Percentiles rank a stretch among this genome's conserved stretches.
These are phyloP conservation scores for Blastobotrys apis DNA, from an alignment of 1,139 yeast species.

Conservation along the genomic window DNA sequence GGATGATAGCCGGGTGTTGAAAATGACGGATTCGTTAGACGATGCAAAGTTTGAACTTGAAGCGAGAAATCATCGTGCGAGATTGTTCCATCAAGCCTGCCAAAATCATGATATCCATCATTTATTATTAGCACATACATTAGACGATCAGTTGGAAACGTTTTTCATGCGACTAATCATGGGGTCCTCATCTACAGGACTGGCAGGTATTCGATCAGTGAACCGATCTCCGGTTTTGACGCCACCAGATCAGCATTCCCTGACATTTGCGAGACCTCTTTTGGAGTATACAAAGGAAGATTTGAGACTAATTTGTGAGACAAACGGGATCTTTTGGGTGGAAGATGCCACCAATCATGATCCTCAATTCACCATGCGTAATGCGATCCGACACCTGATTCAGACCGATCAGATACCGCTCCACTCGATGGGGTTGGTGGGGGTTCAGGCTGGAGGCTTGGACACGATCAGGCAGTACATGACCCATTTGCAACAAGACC, in stretches of 20 bases:
- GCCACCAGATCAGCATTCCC: slow-evolving; percentile 20
- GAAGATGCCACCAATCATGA: slow-evolving; percentile 66
- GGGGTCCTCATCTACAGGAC: slow-evolving; percentile 58
- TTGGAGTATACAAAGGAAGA: slow-evolving; percentile 44
- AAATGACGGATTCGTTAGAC: slow-evolving; percentile 36
- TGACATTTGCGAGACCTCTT: slow-evolving; percentile 49
- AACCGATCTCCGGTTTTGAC: slow-evolving; percentile 25
- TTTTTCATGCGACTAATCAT: slow-evolving; percentile 51
- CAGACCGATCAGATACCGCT: slow-evolving; percentile 4
- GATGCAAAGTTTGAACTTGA: slow-evolving; percentile 20
- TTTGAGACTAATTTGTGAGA: slow-evolving; percentile 46
- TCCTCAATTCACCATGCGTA: slow-evolving; percentile 50
- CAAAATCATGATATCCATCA: slow-evolving; percentile 28
- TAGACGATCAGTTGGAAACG: slow-evolving; percentile 72
- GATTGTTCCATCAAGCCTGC: slow-evolving; percentile 41
- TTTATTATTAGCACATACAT: slow-evolving; percentile 61
- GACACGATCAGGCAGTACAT: slow-evolving; percentile 9
- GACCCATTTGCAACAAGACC: slow-evolving; percentile 5
- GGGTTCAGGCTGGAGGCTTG: not conserved
- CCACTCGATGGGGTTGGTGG: no score
- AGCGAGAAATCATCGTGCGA: slow-evolving; percentile 47
- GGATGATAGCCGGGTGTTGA: slow-evolving; percentile 37
- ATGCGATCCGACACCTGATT: slow-evolving; percentile 36
- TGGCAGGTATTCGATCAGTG: slow-evolving; percentile 39
- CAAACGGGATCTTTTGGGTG: slow-evolving; percentile 49